Evolutionary conservation across 2,329 filamentous ascomycete genomes (phyloP).

Genomic region (Fusarium sp.): DNA sequence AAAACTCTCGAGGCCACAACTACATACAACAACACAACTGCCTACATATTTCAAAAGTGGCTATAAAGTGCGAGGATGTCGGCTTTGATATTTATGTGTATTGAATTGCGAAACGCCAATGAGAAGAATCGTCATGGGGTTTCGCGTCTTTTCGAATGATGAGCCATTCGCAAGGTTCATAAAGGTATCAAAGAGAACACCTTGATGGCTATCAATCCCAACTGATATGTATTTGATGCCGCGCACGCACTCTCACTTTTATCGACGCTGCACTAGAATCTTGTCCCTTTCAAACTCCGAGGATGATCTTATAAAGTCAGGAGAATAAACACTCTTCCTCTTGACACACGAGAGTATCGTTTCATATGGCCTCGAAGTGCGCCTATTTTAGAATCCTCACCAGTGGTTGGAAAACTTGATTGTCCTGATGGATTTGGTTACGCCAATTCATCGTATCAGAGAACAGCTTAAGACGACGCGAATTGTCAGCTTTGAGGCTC

Average conservation of each 20-base stretch:
- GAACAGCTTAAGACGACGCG: background rate
- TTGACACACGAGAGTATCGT: background rate
- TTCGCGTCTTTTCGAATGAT: background rate
- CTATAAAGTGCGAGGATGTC: no score
- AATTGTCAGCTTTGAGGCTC: slow-evolving; percentile 3
- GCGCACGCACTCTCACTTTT: background rate
- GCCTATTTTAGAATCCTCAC: background rate
- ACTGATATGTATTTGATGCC: background rate
- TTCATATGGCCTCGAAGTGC: background rate
- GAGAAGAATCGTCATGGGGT: background rate
- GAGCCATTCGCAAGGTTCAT: no score
- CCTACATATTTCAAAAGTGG: no score
- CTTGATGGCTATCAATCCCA: slow-evolving; percentile 25
- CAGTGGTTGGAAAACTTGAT: background rate
- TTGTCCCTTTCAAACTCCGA: slow-evolving; percentile 17
- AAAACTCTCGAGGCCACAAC: no score
- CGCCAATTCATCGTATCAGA: background rate
- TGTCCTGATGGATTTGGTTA: background rate
- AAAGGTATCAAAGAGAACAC: slow-evolving; percentile 3
- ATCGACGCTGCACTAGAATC: background rate
- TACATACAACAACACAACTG: no score
- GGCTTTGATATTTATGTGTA: background rate
- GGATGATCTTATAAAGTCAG: slow-evolving; percentile 17
- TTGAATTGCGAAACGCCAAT: background rate
- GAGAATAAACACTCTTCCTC: background rate